A percentile compares a stretch with the other conserved stretches of the same genome.
Conservation (phyloP, 208 protist genomes). For the Endotrypanum monterogeii region DNA sequence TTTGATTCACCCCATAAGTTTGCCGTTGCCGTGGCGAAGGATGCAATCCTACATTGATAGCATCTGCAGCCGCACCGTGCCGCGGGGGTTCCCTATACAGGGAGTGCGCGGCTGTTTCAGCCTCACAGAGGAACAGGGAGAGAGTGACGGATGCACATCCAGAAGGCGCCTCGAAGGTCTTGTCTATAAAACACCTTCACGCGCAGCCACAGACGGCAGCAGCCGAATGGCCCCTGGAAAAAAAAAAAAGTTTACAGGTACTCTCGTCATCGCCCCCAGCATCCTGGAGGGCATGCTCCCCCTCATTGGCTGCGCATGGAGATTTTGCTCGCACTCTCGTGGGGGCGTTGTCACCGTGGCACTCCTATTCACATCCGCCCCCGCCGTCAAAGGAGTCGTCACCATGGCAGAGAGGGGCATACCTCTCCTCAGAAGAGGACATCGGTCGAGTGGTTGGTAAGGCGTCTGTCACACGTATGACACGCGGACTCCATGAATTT, state of each 20-base stretch:
- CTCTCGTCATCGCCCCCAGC: not conserved
- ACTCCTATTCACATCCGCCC: not conserved
- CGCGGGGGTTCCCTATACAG: slow-evolving; percentile 18
- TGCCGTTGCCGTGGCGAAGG: not conserved
- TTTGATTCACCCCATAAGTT: not conserved
- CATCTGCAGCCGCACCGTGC: slow-evolving; percentile 24
- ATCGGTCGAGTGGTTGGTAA: not conserved
- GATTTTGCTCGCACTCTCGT: not conserved
- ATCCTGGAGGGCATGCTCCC: too few species aligned
- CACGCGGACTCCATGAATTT: not conserved
- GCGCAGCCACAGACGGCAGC: not conserved
- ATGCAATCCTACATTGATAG: slow-evolving; percentile 38
- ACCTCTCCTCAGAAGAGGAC: not conserved
- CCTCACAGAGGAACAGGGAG: slow-evolving; percentile 2
- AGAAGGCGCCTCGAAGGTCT: not conserved
- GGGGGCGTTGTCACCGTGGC: slow-evolving; percentile 1
- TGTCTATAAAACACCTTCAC: not conserved
- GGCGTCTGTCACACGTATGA: not conserved
- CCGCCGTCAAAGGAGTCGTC: not conserved
- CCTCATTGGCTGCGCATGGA: not conserved
- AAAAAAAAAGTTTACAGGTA: not conserved
- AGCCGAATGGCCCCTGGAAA: not conserved
- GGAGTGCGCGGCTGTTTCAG: slow-evolving; percentile 24
- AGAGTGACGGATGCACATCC: not conserved
- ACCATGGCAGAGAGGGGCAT: not conserved